phyloP scores from a whole-genome alignment of 2,329 filamentous ascomycete genomes.

The Penicillium sp. region DNA sequence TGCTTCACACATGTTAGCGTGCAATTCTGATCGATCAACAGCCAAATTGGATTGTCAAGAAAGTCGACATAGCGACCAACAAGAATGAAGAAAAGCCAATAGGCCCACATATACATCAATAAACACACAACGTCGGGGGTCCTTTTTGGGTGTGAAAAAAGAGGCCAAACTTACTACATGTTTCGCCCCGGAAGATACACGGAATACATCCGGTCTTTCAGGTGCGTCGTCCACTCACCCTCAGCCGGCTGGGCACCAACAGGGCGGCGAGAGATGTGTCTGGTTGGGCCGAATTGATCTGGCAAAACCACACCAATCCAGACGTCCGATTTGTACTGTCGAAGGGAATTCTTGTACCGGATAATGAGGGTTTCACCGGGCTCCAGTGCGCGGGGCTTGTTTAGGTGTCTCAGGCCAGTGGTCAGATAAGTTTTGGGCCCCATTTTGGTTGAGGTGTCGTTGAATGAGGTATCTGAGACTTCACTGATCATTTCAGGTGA shows the following conservation, averaged over 20 bases:
- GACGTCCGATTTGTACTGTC: slow-evolving; percentile 8
- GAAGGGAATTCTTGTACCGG: slow-evolving; percentile 14
- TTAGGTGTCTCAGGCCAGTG: background rate
- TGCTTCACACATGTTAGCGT: background rate
- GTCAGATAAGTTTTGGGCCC: background rate
- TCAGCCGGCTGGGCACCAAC: background rate
- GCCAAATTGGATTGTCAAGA: background rate
- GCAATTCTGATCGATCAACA: background rate
- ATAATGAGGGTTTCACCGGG: slow-evolving; percentile 6
- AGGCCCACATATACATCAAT: background rate
- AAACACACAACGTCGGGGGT: background rate
- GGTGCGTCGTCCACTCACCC: slow-evolving; percentile 4
- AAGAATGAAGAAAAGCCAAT: background rate
- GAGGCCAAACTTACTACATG: slow-evolving; percentile 14
- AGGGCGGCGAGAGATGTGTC: slow-evolving; percentile 5
- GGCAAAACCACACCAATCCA: slow-evolving; percentile 14
- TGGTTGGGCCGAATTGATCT: slow-evolving; percentile 1
- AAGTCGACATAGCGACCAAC: no score
- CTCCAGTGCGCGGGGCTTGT: background rate
- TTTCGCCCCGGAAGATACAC: slow-evolving; percentile 15
- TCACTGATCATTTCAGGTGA: background rate
- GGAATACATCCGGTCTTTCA: slow-evolving; percentile 10
- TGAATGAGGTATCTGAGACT: background rate
- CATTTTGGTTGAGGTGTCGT: slow-evolving; percentile 1
- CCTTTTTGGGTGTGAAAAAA: background rate